Evolutionary conservation across 768 basidiomycete genomes (phyloP).

Genomic region (Rhodocollybia butyracea): DNA sequence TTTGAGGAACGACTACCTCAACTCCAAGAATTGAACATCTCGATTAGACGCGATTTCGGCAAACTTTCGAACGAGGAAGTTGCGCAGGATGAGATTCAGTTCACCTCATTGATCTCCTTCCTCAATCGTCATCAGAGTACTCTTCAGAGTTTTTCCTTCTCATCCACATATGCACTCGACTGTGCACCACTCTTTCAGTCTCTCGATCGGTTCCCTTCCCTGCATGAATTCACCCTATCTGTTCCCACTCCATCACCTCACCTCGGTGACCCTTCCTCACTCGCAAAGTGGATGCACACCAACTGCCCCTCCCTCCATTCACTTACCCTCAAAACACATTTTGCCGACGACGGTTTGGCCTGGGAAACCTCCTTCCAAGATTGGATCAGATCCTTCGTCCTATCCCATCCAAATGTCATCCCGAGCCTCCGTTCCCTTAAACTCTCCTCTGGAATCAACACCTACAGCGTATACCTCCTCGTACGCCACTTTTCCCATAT

Average conservation of each 20-base stretch:
- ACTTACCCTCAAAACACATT: not conserved
- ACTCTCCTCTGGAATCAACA: not conserved
- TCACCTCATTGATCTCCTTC: not conserved
- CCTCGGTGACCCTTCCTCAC: not conserved
- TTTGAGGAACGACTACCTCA: constrained; percentile 16
- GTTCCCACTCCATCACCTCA: not conserved
- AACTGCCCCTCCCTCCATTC: not conserved
- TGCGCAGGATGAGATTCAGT: not conserved
- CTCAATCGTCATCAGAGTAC: not conserved
- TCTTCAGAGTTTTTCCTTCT: not conserved
- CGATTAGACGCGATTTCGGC: not conserved
- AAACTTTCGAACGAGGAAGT: not conserved
- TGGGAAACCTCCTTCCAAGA: not conserved
- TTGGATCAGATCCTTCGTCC: not conserved
- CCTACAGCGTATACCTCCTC: not conserved
- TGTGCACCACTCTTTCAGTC: not conserved
- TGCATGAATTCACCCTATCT: not conserved
- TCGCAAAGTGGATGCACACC: not conserved
- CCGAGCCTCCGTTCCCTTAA: not conserved
- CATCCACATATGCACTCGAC: not conserved
- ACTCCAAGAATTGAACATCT: not conserved
- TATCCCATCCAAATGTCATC: not conserved
- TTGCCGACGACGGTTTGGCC: not conserved
- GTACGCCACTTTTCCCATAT: not conserved
- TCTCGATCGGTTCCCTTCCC: not conserved